Base-by-base conservation (phyloP, 805 yeast genomes). In the Yamadazyma kitorensis region DNA sequence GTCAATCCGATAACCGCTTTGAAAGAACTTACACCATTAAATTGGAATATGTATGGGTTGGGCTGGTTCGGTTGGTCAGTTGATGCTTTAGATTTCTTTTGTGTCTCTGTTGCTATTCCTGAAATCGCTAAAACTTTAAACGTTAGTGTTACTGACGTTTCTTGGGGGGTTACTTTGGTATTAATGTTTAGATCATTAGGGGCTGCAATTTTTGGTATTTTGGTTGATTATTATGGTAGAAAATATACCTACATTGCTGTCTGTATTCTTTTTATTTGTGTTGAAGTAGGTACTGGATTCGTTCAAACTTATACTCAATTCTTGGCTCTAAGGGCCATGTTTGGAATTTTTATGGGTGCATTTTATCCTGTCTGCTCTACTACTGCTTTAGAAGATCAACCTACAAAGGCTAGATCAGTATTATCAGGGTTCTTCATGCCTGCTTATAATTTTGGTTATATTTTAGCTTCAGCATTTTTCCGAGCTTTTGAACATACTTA, bases 281-380 rank as follows among this genome's bases (percentile, higher is more conserved):
- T 80, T 33, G 83, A 82, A 48, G 62, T 82, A 22, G 85, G 81
- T 18, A 70, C 84, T n/a, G 85, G 85, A 2, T 81, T 80, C 44
- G 77, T 74, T 25, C 59, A 74, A 40, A 79, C 80, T 3, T 79
- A 68, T 49, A 31, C 54, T 33, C 80, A 78, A 51, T 82, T 81
- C 45, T 48, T 78, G 24, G 84, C 70, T 2, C 74, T 78, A 3
- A 63, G 87, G 33, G 80, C 85, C 3, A 44, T 80, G 14, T 81
- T 76, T 50, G 88, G 89, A 29, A 59, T 80, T 32, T 74, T 78
- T 31, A 78, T 81, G 85, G 87, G 87, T 24, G 86, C 86, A 32
- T 60, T 79, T 34, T 82, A 70, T 49, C 86, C 85, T 25, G 73
- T 76, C 39, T 74, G 80, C 21, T 72, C 81, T 17, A 82, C 83